A percentile compares a stretch with the other conserved stretches of the same genome.
Conservation (phyloP, 805 yeast species). For the Lachancea nothofagi region DNA sequence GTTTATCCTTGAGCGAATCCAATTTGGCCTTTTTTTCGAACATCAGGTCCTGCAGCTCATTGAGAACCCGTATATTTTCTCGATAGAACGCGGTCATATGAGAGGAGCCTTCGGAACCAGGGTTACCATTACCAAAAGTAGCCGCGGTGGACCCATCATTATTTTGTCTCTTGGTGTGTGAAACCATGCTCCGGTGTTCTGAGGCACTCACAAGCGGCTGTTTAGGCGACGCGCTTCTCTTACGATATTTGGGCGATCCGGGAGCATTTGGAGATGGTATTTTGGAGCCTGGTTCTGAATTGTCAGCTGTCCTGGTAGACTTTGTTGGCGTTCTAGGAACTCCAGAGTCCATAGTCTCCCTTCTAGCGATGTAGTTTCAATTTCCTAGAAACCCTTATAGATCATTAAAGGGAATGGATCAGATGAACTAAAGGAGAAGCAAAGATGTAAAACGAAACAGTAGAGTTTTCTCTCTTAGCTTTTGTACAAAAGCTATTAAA, state of each 20-base stretch:
- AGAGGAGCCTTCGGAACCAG: slow-evolving; percentile 7
- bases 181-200: slow-evolving; percentile 5
- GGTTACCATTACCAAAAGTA: neutral
- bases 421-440: too few relatives aligned
- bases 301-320: neutral
- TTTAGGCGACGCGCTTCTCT: slow-evolving; percentile 11
- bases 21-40: slow-evolving; percentile 23
- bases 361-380: slow-evolving; percentile 4
- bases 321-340: slow-evolving; percentile 19
- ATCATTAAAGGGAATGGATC: neutral
- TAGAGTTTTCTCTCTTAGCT: too few relatives aligned
- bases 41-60: slow-evolving; percentile 25
- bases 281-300: neutral
- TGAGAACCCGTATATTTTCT: slow-evolving; percentile 29
- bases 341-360: slow-evolving; percentile 11
- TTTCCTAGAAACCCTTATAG: too few relatives aligned
- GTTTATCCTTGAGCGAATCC: slow-evolving; percentile 24
- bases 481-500: too few relatives aligned
- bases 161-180: slow-evolving; percentile 5
- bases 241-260: slow-evolving; percentile 17
- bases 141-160: neutral
- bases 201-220: slow-evolving; percentile 7
- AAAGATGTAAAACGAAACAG: too few relatives aligned
- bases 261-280: slow-evolving; percentile 22
- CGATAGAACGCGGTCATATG: slow-evolving; percentile 30